Conservation (phyloP, 306 rosid genomes). For the Benincasa hispida region DNA sequence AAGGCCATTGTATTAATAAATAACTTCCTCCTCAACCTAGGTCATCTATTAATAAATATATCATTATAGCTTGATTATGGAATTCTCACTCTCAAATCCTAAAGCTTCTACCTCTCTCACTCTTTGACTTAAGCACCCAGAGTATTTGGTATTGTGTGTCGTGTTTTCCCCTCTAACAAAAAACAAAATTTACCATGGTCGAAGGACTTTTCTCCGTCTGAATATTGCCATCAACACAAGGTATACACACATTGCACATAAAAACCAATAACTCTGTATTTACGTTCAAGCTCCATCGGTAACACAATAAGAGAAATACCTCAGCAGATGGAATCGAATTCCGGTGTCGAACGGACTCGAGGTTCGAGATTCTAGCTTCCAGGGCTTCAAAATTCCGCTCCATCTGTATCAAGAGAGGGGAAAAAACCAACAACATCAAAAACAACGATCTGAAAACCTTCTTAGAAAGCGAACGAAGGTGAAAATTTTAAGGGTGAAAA, state of each 20-base stretch:
- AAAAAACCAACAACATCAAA: neutral
- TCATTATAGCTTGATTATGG: too few relatives aligned
- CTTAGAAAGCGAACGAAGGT: neutral
- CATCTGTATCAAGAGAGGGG: conserved; percentile 9
- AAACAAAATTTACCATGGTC: too few relatives aligned
- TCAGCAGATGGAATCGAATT: conserved; percentile 14
- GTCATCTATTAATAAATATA: too few relatives aligned
- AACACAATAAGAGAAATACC: conserved; percentile 11
- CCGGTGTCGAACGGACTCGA: conserved; percentile 19
- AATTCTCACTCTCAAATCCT: too few relatives aligned
- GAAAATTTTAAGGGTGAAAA: neutral
- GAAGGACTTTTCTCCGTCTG: too few relatives aligned
- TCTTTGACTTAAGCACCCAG: too few relatives aligned
- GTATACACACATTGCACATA: neutral
- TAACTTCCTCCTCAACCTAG: too few relatives aligned
- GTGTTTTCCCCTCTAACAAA: too few relatives aligned
- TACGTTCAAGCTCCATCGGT: neutral
- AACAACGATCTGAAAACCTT: neutral
- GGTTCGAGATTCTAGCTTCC: conserved; percentile 21
- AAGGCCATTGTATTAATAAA: too few relatives aligned
- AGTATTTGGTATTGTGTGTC: too few relatives aligned
- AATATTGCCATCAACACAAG: too few relatives aligned
- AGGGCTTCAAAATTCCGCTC: conserved; percentile 20
- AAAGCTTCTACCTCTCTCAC: too few relatives aligned
- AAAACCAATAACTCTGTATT: neutral